Conservation (phyloP, 306 rosid genomes). For the Cucurbita ficifolia region DNA sequence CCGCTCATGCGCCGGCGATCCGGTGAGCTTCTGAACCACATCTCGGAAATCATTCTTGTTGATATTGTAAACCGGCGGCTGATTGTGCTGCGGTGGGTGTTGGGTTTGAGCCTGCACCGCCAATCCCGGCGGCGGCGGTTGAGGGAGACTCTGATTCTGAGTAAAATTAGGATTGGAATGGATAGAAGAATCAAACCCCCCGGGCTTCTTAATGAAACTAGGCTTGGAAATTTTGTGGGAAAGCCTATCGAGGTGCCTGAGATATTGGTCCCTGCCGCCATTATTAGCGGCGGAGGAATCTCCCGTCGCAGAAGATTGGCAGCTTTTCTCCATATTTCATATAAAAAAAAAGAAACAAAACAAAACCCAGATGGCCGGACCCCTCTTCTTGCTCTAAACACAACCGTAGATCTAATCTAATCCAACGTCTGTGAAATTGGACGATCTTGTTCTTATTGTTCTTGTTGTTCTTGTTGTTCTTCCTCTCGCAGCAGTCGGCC, state of each 20-base stretch:
- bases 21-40: conserved; percentile 90
- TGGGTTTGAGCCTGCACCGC: not conserved
- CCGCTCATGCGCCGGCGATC: conserved; percentile 87
- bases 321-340: conserved; percentile 24
- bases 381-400: not conserved
- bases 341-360: not conserved
- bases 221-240: conserved; percentile 95
- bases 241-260: conserved; percentile 70
- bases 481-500: not conserved
- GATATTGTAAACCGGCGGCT: conserved; percentile 94
- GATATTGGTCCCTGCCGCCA: conserved; percentile 36
- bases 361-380: not conserved
- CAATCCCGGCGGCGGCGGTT: not conserved
- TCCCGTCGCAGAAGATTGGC: conserved; percentile 23
- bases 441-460: not conserved
- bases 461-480: no score
- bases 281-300: conserved; percentile 12
- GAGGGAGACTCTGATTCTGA: conserved; percentile 14
- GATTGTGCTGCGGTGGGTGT: conserved; percentile 47
- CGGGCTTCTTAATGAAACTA: conserved; percentile 21
- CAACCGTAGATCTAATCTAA: not conserved
- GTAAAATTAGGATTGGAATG: not conserved
- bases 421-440: not conserved
- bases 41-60: conserved; percentile 93
- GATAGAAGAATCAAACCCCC: conserved; percentile 19